Evolutionary conservation across 2,329 filamentous ascomycete species (phyloP), one percentile per base, ranked within the genome.

Genomic region (Sarocladiaceae sp.): DNA sequence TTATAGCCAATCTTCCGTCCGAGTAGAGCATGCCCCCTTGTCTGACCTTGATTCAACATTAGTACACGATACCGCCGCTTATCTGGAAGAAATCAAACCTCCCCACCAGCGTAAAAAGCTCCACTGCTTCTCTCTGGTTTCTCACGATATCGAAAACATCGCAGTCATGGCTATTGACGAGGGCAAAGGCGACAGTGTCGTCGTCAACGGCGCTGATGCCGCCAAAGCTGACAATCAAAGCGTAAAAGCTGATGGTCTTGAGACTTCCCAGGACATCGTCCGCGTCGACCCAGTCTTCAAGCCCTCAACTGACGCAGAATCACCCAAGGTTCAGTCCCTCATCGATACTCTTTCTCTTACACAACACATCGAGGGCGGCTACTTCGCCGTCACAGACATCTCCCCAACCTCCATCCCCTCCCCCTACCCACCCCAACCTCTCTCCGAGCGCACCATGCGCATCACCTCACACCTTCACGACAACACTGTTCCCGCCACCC

Each of bases 311-410:
- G 4, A 29, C 34, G 20, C 37, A 18, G 52, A 55, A 24, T 33
- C 27, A 20, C 10, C 45, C 7, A 10, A 26, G 15, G 47, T 54
- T 3, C 48, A 45, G 6, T 45, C 47, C 29, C 39, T 47, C n/a
- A 51, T 61, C 46, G 47, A 47, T 10, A 43, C 63, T 16, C 68
- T 83, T 40, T 53, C 63, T 18, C 67, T 83, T 20, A 56, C 65
- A 39, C 63, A 69, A 7, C 79, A 85, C 59, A 69, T 78, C 33
- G 80, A 84, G 63, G 80, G 81, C 43, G 80, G 80, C 35, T 84
- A 80, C 63, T 85, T 76, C 53, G 62, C 61, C 50, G 76, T 82
- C 57, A 85, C 79, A 1, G 78, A 85, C 60, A 67, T 72, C 45
- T 68, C 74, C 49, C 52, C 65, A 2, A 61, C 64, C 12, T 65